These are phyloP conservation scores for Nemania bipapillata DNA, from an alignment of 2,329 filamentous ascomycete genomes.

Conservation along the genomic window DNA sequence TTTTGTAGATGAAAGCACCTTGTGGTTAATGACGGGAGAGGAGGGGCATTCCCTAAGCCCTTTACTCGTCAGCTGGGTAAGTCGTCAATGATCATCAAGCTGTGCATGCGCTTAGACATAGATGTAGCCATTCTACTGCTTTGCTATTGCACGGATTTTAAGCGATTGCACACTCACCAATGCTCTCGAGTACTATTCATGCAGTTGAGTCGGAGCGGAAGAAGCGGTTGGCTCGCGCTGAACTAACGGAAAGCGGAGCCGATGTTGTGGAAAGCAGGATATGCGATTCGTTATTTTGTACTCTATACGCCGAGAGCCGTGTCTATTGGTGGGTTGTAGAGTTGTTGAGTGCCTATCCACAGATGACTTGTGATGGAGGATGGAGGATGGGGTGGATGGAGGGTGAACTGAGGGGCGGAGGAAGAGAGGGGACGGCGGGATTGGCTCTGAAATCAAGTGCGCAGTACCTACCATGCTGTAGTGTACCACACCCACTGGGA, in stretches of 20 bases:
- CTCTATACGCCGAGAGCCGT: conserved; percentile 18
- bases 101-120: conserved; percentile 22
- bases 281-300: conserved; percentile 41
- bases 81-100: conserved; percentile 14
- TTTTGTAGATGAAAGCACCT: conserved; percentile 1
- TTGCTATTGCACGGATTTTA: conserved; percentile 22
- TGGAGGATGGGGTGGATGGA: conserved; percentile 19
- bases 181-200: conserved; percentile 19
- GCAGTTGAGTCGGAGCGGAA: conserved; percentile 26
- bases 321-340: conserved; percentile 25
- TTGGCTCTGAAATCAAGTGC: conserved; percentile 10
- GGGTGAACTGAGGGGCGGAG: conserved; percentile 13
- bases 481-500: background rate
- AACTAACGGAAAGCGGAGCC: conserved; percentile 34
- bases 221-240: conserved; percentile 36
- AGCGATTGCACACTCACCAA: conserved; percentile 24
- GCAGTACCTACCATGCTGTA: background rate
- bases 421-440: conserved; percentile 6
- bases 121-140: conserved; percentile 10
- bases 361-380: conserved; percentile 21
- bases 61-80: conserved; percentile 13
- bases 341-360: conserved; percentile 27
- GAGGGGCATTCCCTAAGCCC: background rate
- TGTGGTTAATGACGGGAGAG: background rate
- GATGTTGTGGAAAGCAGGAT: conserved; percentile 25